Percentiles rank a stretch among this genome's conserved stretches.
phyloP scores from a whole-genome alignment of 805 yeast genomes.

The Starmerella floricola region DNA sequence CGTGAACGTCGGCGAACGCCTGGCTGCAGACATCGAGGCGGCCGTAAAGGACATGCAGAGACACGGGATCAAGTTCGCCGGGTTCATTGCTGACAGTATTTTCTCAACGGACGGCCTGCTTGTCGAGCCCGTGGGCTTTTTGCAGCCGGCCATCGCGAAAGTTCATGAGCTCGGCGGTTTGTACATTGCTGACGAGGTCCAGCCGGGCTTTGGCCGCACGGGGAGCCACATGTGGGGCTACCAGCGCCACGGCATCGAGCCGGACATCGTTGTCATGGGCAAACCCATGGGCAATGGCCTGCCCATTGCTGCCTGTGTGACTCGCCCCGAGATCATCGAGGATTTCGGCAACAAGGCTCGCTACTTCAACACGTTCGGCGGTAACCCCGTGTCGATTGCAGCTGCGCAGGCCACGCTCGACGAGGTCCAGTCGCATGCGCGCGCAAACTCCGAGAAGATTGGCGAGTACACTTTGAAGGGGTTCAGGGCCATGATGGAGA shows the following conservation, averaged over 20 bases:
- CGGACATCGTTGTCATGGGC: slow-evolving; percentile 14
- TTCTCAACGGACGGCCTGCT: slow-evolving; percentile 14
- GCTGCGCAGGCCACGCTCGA: slow-evolving; percentile 12
- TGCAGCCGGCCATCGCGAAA: slow-evolving; percentile 6
- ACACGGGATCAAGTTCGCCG: slow-evolving; percentile 16
- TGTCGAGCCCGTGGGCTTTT: slow-evolving; percentile 8
- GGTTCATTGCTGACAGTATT: slow-evolving; percentile 10
- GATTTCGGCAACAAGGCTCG: slow-evolving; percentile 14
- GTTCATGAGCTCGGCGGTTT: slow-evolving; percentile 11
- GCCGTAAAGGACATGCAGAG: slow-evolving; percentile 12
- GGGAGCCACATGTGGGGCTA: slow-evolving; percentile 14
- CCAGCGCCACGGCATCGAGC: slow-evolving; percentile 13
- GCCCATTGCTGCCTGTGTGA: slow-evolving; percentile 13
- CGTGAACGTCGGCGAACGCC: slow-evolving; percentile 10
- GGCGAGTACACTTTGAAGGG: slow-evolving; percentile 10
- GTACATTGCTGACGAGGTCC: slow-evolving; percentile 16
- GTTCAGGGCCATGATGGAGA: slow-evolving; percentile 1
- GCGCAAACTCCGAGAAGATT: slow-evolving; percentile 4
- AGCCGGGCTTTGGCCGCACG: slow-evolving; percentile 17
- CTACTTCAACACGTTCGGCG: slow-evolving; percentile 16
- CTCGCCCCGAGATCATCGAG: slow-evolving; percentile 4
- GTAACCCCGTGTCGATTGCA: slow-evolving; percentile 14
- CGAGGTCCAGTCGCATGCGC: slow-evolving; percentile 8
- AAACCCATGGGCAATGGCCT: slow-evolving; percentile 18
- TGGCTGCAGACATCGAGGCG: slow-evolving; percentile 12